Evolutionary conservation across 495 filamentous ascomycete genomes (phyloP).

Genomic region (Tuber aestivum): DNA sequence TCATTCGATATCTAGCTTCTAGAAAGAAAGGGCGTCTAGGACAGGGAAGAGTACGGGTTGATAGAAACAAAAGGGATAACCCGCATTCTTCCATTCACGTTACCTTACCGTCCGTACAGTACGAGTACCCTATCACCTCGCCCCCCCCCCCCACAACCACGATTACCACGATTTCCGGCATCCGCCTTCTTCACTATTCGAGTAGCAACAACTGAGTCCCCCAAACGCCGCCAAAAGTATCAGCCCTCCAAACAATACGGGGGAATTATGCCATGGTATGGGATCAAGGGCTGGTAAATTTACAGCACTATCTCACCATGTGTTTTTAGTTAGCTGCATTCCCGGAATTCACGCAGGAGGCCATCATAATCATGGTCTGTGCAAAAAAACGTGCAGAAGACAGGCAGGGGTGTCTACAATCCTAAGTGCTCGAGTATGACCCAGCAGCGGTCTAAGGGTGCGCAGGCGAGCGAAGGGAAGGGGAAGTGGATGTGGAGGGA

Average conservation of each 20-base stretch:
- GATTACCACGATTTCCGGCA: neutral
- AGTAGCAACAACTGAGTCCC: neutral
- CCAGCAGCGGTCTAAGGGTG: neutral
- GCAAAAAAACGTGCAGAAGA: slow-evolving; percentile 27
- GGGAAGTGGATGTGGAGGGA: neutral
- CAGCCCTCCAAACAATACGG: slow-evolving; percentile 28
- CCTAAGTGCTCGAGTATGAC: slow-evolving; percentile 27
- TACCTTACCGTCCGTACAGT: neutral
- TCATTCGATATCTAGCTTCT: neutral
- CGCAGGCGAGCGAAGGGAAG: neutral
- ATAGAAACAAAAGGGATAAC: neutral
- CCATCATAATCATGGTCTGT: slow-evolving; percentile 37
- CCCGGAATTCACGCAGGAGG: slow-evolving; percentile 36
- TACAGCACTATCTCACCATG: slow-evolving; percentile 6
- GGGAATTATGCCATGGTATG: slow-evolving; percentile 14
- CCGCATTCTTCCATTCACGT: neutral
- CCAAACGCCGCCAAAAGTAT: slow-evolving; percentile 24
- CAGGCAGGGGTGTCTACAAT: slow-evolving; percentile 32
- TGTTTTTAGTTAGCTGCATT: slow-evolving; percentile 20
- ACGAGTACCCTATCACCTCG: too few relatives aligned
- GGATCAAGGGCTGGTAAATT: slow-evolving; percentile 38
- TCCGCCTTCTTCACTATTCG: neutral
- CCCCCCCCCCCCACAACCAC: neutral
- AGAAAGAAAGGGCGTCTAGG: neutral
- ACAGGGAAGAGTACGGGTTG: neutral